Evolutionary conservation across 345 rosid genomes (phyloP), one percentile per base, ranked within the genome.

Genomic region (Erodium maritimum): DNA sequence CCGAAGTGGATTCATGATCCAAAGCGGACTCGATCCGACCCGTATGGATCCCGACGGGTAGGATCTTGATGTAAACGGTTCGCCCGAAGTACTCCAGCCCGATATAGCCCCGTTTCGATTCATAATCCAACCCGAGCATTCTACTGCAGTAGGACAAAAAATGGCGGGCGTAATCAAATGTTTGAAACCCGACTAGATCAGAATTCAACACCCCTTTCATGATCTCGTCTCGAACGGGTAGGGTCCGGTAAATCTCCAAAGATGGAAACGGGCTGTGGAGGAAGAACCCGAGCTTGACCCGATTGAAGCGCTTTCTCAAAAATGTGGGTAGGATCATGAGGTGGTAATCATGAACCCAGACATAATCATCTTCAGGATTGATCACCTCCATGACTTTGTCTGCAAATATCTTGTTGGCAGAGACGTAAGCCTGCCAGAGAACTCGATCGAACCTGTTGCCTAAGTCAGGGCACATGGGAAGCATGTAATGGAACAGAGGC

Each of bases 311-410:
- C 37, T 83, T 84, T 73, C 95, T 80, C 81, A 87, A 73, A 73
- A 82, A 87, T 42, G 95, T 87, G 3, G 95, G 95, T 19, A 87
- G 83, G 69, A 84, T 77, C 95, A 87, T 87, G 16, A 87, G 66
- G 74, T 87, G 95, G 60, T 87, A 87, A 71, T 87, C 95, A 21
- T 87, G 88, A 54, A 87, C 68, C 88, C 95, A 87, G 19, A 87
- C 88, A 74, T 68, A 87, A 70, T 87, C 95, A 87, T 77, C 69
- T 87, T 88, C 95, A 82, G 82, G 56, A 87, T n/a, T n/a, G n/a
- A n/a, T n/a, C 95, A 87, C 78, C 69, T 87, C 90, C 95, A 82
- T 84, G 56, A 87, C 90, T 69, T 86, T 82, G 61, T 87, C 90
- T 22, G 90, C 83, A 70, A 80, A 87, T 51, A 84, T 72, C 79